Evolutionary conservation across 108 stramenopile species (phyloP).

Genomic region (Nitzschia putrida): DNA sequence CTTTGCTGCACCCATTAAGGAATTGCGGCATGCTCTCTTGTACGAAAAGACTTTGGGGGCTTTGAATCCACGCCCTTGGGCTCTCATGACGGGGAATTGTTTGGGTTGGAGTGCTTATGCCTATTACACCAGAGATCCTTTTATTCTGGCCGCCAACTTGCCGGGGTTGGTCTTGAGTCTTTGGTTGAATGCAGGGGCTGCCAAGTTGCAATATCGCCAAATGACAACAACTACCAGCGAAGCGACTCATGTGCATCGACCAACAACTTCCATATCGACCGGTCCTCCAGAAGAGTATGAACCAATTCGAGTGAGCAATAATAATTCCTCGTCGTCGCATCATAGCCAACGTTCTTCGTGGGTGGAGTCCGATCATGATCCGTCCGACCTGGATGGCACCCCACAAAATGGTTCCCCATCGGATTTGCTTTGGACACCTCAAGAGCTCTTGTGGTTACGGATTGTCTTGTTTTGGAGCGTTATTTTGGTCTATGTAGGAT

Average conservation of each 20-base stretch:
- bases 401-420: neutral
- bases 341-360: too few species aligned
- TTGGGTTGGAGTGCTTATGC: slow-evolving; percentile 49
- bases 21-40: slow-evolving; percentile 37
- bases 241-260: neutral
- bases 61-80: slow-evolving; percentile 58
- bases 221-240: neutral
- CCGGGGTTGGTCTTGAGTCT: slow-evolving; percentile 57
- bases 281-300: neutral
- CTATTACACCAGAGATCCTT: slow-evolving; percentile 46
- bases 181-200: slow-evolving; percentile 66
- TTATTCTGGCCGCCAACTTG: slow-evolving; percentile 60
- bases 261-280: neutral
- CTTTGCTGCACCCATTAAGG: slow-evolving; percentile 37
- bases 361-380: too few species aligned
- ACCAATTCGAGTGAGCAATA: neutral
- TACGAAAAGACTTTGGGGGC: slow-evolving; percentile 32
- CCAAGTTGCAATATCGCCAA: slow-evolving; percentile 57
- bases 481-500: slow-evolving; percentile 31
- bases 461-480: slow-evolving; percentile 24
- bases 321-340: neutral
- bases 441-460: slow-evolving; percentile 20
- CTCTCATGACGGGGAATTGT: slow-evolving; percentile 71
- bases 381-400: too few species aligned
- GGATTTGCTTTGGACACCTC: slow-evolving; percentile 7